These are phyloP conservation scores for Fraxinus baroniana DNA, from an alignment of 305 asterid genomes.

Conservation along the genomic window DNA sequence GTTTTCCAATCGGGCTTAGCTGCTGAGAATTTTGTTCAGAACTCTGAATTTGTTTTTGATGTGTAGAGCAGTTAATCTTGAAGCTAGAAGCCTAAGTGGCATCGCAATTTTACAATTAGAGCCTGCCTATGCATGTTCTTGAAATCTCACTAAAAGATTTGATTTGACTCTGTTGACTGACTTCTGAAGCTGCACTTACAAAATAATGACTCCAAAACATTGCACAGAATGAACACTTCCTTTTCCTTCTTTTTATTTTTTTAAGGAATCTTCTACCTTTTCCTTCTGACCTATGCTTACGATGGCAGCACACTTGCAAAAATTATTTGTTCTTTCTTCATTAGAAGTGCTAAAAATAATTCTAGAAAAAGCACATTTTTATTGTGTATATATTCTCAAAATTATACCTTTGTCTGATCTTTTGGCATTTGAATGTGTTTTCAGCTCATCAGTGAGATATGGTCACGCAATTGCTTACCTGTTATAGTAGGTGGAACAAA, in stretches of 20 bases:
- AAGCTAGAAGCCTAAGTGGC: neutral
- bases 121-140: neutral
- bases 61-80: neutral
- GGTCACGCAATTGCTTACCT: constrained; percentile 74
- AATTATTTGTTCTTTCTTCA: neutral
- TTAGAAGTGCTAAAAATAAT: neutral
- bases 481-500: constrained; percentile 96
- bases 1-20: neutral
- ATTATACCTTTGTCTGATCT: constrained; percentile 17
- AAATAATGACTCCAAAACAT: neutral
- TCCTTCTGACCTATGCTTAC: neutral
- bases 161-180: neutral
- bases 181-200: neutral
- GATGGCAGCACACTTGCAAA: neutral
- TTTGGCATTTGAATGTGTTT: constrained; percentile 24
- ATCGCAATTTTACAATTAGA: neutral
- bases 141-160: neutral
- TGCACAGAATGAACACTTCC: neutral
- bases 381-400: neutral
- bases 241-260: neutral
- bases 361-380: neutral
- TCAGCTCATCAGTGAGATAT: constrained; percentile 74
- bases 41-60: neutral
- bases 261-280: neutral
- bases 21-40: neutral